phyloP scores from a whole-genome alignment of 495 filamentous ascomycete genomes.

The Lasiosphaeria ovina region DNA sequence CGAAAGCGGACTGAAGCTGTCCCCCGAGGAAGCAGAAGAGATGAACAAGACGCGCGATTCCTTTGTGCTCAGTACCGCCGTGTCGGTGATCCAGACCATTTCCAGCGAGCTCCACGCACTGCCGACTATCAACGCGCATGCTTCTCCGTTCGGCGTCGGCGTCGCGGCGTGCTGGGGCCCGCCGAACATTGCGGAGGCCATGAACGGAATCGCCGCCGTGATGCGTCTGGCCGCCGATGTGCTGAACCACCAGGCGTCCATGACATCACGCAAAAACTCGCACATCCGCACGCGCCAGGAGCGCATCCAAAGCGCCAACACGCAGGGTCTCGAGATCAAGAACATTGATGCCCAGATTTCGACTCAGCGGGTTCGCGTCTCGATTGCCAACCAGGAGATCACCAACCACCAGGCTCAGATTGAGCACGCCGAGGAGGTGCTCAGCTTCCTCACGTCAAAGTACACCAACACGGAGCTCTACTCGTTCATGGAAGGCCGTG shows the following conservation, averaged over 20 bases:
- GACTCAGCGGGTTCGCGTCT: constrained; percentile 15
- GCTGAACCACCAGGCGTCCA: neutral
- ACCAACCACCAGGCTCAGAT: constrained; percentile 24
- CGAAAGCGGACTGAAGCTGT: no score
- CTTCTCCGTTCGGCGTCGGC: no score
- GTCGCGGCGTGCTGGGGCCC: no score
- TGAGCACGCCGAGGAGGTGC: constrained; percentile 12
- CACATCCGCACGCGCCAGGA: constrained; percentile 28
- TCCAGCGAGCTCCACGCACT: no score
- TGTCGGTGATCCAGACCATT: no score
- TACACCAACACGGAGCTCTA: constrained; percentile 35
- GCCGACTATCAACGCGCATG: no score
- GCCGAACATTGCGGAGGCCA: no score
- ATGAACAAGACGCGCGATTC: no score
- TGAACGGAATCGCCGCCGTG: neutral
- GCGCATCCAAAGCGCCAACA: constrained; percentile 27
- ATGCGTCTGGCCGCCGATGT: neutral
- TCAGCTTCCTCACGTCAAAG: constrained; percentile 29
- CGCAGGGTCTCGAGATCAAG: constrained; percentile 30
- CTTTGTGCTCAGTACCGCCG: no score
- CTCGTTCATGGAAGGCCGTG: constrained; percentile 22
- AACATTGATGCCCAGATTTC: constrained; percentile 33
- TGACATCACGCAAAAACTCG: neutral
- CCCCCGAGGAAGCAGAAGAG: no score
- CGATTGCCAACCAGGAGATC: constrained; percentile 21